Conservation (phyloP, 2,329 filamentous ascomycete species). For the Apiospora aurea region DNA sequence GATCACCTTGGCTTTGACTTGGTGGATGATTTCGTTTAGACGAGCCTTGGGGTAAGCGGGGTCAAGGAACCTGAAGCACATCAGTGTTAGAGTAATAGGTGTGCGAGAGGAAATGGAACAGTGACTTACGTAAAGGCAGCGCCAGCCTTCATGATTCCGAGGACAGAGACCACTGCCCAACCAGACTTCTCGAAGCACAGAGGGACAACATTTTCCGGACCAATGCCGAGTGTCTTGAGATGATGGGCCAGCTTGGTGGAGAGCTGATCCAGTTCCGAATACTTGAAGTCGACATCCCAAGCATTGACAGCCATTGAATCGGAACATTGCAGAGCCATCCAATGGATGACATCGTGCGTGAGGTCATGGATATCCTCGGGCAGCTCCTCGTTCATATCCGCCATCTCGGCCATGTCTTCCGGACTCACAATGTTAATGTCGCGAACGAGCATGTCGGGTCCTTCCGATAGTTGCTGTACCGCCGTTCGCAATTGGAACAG, state of each 20-base stretch:
- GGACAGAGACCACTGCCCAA: constrained; percentile 36
- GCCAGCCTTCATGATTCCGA: constrained; percentile 38
- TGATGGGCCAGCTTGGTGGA: constrained; percentile 34
- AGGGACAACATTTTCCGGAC: constrained; percentile 30
- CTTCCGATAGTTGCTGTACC: constrained; percentile 28
- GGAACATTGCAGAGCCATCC: constrained; percentile 11
- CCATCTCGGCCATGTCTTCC: constrained; percentile 25
- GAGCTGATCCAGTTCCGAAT: constrained; percentile 37
- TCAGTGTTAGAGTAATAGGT: not conserved
- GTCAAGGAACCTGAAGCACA: not conserved
- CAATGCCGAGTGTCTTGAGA: constrained; percentile 27
- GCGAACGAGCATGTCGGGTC: not conserved
- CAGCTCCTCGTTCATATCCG: constrained; percentile 22
- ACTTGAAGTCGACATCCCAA: constrained; percentile 42
- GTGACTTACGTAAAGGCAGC: constrained; percentile 28
- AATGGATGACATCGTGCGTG: constrained; percentile 24
- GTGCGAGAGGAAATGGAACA: not conserved
- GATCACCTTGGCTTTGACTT: constrained; percentile 17
- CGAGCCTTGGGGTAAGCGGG: constrained; percentile 10
- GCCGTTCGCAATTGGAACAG: constrained; percentile 26
- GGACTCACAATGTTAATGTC: constrained; percentile 29
- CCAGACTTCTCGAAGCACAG: constrained; percentile 38
- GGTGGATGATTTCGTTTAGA: constrained; percentile 16
- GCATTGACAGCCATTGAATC: constrained; percentile 24
- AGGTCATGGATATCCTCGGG: constrained; percentile 6